Evolutionary conservation across 306 rosid species (phyloP), one percentile per base, ranked within the genome.

Genomic region (Acacia confusa): DNA sequence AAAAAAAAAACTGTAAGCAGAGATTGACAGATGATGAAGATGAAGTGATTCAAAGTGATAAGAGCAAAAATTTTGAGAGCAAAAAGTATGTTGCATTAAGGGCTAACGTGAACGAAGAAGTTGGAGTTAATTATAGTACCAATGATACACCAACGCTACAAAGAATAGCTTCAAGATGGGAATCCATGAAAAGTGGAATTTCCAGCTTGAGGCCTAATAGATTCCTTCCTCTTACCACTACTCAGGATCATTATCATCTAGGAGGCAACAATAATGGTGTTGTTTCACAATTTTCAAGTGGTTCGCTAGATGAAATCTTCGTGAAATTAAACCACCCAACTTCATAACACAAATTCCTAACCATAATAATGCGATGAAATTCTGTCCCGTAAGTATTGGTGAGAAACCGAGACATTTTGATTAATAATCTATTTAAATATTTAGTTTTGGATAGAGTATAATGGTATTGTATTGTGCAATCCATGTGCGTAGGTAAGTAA

Each of bases 281-380:
- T 17, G 76, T 83, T 16, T 34, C 91, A 40, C 90, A 74, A 14
- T 68, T 93, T 75, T 89, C 97, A 25, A 77, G 80, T 4, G 95
- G 89, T 81, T 92, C 98, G 25, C 97, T 94, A 3, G 98, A 94
- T 69, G 97, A 94, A 32, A 94, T 94, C 82, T 94, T 94, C 66
- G 93, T 91, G 80, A 89, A 91, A 86, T 75, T 94, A 84, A 90
- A 90, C 82, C 92, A 75, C 67, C 95, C 94, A 1, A 87, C 88
- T 40, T 38, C 75, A 6, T 90, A 88, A 36, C 27, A 85, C 65
- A 74, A 86, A 43, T 43, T 43, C 14, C 10, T 43, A 10, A 43
- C 45, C 13, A 43, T 43, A 36, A 36, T 36, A 36, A 36, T 36
- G 40, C 0, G 45, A 41, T 41, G 45, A 41, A 41, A 41, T 41